A percentile compares a stretch with the other conserved stretches of the same genome.
phyloP scores from a whole-genome alignment of 345 rosid genomes.

The Salix arbutifolia region DNA sequence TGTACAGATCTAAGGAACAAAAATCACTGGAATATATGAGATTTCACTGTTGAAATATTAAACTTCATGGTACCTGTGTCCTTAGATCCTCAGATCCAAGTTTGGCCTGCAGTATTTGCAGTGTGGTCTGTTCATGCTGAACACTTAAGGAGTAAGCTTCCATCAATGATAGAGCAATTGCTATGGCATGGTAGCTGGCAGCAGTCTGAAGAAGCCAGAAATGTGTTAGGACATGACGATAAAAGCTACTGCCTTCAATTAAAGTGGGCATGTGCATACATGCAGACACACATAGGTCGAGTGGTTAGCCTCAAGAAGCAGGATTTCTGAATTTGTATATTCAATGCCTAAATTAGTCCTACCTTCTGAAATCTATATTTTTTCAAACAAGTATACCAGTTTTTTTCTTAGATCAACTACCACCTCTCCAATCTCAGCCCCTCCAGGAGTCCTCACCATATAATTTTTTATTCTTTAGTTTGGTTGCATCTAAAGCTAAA shows the following conservation, averaged over 20 bases:
- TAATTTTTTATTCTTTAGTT: background rate
- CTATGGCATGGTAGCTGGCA: conserved; percentile 41
- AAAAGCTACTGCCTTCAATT: background rate
- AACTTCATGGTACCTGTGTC: conserved; percentile 24
- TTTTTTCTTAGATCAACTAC: background rate
- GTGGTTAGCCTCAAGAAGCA: conserved; percentile 4
- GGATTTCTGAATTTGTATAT: background rate
- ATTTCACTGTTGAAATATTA: conserved; percentile 3
- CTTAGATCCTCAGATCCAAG: conserved; percentile 38
- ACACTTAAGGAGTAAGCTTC: conserved; percentile 37
- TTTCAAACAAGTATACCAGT: background rate
- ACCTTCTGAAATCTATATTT: background rate
- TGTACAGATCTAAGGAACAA: background rate
- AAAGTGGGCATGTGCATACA: background rate
- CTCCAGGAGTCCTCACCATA: background rate
- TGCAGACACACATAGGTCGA: background rate
- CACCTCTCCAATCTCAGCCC: background rate
- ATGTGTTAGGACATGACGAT: background rate
- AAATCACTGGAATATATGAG: background rate
- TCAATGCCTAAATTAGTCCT: background rate
- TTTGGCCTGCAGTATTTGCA: conserved; percentile 33
- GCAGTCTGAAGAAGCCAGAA: conserved; percentile 32
- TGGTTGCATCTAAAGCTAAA: background rate
- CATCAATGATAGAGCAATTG: conserved; percentile 37
- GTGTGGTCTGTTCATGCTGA: conserved; percentile 35